phyloP scores from a whole-genome alignment of 306 rosid species.

The Rosa multiflora region DNA sequence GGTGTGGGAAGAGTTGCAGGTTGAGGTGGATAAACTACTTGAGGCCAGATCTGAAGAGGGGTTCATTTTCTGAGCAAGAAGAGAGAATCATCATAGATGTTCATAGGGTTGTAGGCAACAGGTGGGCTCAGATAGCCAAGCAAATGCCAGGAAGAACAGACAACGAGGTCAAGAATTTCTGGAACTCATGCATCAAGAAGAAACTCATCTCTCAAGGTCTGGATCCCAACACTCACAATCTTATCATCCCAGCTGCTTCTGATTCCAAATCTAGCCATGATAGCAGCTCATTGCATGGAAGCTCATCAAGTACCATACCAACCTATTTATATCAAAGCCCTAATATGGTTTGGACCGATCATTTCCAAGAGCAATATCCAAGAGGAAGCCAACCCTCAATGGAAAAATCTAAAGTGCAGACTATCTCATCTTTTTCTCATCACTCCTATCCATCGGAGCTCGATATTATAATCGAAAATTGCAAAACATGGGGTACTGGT shows the following conservation, averaged over 20 bases:
- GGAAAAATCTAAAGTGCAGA: neutral
- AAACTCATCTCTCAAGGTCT: slow-evolving; percentile 80
- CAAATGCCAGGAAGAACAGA: slow-evolving; percentile 93
- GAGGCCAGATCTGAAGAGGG: slow-evolving; percentile 84
- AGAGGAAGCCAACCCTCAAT: neutral
- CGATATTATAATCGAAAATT: slow-evolving; percentile 7
- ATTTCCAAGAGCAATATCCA: slow-evolving; percentile 15
- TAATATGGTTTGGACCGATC: slow-evolving; percentile 11
- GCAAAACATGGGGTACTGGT: slow-evolving; percentile 11
- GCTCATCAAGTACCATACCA: slow-evolving; percentile 9
- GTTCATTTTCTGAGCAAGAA: slow-evolving; percentile 70
- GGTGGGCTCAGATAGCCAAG: slow-evolving; percentile 96
- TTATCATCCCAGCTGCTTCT: slow-evolving; percentile 27
- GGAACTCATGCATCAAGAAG: slow-evolving; percentile 89
- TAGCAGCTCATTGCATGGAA: slow-evolving; percentile 3
- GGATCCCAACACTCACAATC: slow-evolving; percentile 88
- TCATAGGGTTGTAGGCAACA: slow-evolving; percentile 85
- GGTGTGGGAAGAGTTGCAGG: slow-evolving; percentile 94
- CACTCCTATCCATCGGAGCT: slow-evolving; percentile 23
- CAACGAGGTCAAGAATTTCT: slow-evolving; percentile 88
- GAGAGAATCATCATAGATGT: slow-evolving; percentile 72
- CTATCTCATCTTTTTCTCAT: neutral
- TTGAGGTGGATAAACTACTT: slow-evolving; percentile 84
- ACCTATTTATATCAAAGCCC: slow-evolving; percentile 19
- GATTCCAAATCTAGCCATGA: neutral